phyloP scores from a whole-genome alignment of 305 asterid genomes.

The Striga hermonthica region DNA sequence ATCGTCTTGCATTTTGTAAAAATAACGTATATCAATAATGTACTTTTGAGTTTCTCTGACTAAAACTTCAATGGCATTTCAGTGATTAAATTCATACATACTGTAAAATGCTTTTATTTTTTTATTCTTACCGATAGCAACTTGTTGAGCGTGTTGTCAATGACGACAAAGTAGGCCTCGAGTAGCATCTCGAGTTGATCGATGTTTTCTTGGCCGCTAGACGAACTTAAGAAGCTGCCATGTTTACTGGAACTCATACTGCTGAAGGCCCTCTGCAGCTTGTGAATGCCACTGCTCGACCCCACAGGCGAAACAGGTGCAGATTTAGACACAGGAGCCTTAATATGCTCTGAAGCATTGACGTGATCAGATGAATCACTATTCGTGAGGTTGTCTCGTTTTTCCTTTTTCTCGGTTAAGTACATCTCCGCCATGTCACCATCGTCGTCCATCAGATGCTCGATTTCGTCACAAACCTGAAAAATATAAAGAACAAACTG shows the following conservation, averaged over 20 bases:
- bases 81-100: too few species aligned
- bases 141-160: constrained; percentile 84
- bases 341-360: constrained; percentile 34
- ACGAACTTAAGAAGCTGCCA: constrained; percentile 77
- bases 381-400: constrained; percentile 51
- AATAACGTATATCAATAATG: background rate
- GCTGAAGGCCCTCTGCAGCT: constrained; percentile 84
- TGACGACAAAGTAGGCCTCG: constrained; percentile 86
- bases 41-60: background rate
- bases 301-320: constrained; percentile 88
- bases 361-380: constrained; percentile 51
- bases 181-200: constrained; percentile 98
- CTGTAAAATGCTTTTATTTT: background rate
- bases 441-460: constrained; percentile 94
- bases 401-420: constrained; percentile 89
- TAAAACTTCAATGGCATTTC: background rate
- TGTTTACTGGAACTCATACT: constrained; percentile 71
- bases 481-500: constrained; percentile 22
- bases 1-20: background rate
- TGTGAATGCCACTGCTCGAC: constrained; percentile 51
- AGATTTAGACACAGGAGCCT: constrained; percentile 48
- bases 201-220: constrained; percentile 63
- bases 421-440: constrained; percentile 99
- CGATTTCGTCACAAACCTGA: constrained; percentile 94
- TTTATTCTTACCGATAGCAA: constrained; percentile 70